Conservation (phyloP, 1,284 basidiomycete species). For the Malassezia sp. region DNA sequence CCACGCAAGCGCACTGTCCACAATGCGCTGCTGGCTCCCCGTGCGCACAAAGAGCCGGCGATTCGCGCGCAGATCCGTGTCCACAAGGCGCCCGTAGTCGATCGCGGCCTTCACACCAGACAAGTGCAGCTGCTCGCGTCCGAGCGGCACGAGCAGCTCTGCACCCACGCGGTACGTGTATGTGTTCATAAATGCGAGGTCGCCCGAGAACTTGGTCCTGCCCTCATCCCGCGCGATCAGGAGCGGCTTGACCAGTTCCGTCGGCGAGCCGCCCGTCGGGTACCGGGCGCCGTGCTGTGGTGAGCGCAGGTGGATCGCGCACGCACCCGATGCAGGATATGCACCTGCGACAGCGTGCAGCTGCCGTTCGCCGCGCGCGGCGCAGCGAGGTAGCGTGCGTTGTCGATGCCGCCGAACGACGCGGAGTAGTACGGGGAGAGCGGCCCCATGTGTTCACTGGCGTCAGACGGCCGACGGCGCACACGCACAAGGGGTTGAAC, state of each 20-base stretch:
- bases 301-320: too few relatives aligned
- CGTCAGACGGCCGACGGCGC: too few relatives aligned
- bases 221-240: not conserved
- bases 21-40: slow-evolving; percentile 41
- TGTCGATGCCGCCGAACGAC: slow-evolving; percentile 32
- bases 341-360: slow-evolving; percentile 33
- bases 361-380: slow-evolving; percentile 13
- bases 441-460: slow-evolving; percentile 43
- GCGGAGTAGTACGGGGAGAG: slow-evolving; percentile 38
- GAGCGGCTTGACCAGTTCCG: slow-evolving; percentile 2
- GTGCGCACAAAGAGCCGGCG: slow-evolving; percentile 35
- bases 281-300: slow-evolving; percentile 42
- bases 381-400: slow-evolving; percentile 27
- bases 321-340: slow-evolving; percentile 44
- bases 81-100: slow-evolving; percentile 23
- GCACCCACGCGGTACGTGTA: slow-evolving; percentile 34
- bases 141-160: slow-evolving; percentile 40
- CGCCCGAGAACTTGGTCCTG: slow-evolving; percentile 27
- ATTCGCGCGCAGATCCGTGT: slow-evolving; percentile 13
- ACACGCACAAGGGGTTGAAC: slow-evolving; percentile 38
- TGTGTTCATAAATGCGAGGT: slow-evolving; percentile 29
- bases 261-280: slow-evolving; percentile 23
- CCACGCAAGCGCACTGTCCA: slow-evolving; percentile 37
- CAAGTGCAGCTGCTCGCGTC: slow-evolving; percentile 34
- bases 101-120: slow-evolving; percentile 30